Evolutionary conservation across 2,329 filamentous ascomycete genomes (phyloP), one percentile per base, ranked within the genome.

Genomic region (Aspergillus bombycis): DNA sequence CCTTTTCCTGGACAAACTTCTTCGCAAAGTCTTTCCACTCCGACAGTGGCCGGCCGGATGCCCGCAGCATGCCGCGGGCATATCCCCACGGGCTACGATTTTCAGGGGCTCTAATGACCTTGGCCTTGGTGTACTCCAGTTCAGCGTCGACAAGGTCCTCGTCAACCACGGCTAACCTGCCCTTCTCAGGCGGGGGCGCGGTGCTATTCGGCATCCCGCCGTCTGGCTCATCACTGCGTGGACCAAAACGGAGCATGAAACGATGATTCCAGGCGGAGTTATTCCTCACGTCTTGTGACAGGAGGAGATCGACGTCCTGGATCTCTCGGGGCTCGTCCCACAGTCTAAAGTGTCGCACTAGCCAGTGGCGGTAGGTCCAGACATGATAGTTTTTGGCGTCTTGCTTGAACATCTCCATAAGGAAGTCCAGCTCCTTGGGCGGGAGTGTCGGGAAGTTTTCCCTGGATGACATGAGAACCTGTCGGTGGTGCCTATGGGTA

Each of bases 321-420:
- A 96, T 82, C 83, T 99, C 88, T 21, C 75, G 74, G 12, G 78
- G 77, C 5, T 79, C 89, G 55, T 84, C 83, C 77, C 84, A 88
- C 53, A 88, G 79, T 57, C 77, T 77, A 77, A 91, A 88, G 57
- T 86, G 81, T 68, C 87, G 85, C 78, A 97, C 83, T 81, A 90
- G 75, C 88, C 89, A 84, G 76, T 97, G 93, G 63, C 95, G 86
- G 81, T 98, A 99, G 61, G 90, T 93, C 95, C 95, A 99, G 55
- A 98, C 95, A 76, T 99, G 95, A 77, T 99, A 98, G 82, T 99
- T 99, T 81, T 99, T 99, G 57, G 91, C 88, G 76, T 99, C 95
- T 70, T 91, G 85, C 46, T 85, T 86, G 60, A 99, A 89, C 86
- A 99, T 98, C 54, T 84, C 79, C 63, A 84, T 85, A 64, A 97